Conservation (phyloP, 2,329 filamentous ascomycete genomes). For the Ophiostoma tasmaniense region DNA sequence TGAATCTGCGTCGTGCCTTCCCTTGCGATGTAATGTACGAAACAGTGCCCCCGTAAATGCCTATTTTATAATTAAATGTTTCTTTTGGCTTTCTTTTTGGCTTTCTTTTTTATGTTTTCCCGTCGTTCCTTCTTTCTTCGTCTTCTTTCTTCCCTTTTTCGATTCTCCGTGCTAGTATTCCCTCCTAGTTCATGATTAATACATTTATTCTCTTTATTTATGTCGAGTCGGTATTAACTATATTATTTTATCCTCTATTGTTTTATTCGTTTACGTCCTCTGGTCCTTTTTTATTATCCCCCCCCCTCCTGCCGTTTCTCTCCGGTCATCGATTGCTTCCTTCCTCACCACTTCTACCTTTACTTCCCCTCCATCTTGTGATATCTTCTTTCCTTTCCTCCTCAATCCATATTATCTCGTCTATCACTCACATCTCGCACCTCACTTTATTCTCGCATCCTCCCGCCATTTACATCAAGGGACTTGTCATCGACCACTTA, state of each 20-base stretch:
- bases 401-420: not conserved
- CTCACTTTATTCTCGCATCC: not conserved
- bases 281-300: constrained; percentile 2
- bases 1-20: constrained; percentile 3
- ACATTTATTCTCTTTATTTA: not conserved
- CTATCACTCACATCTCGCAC: not conserved
- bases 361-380: not conserved
- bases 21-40: not conserved
- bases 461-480: not conserved
- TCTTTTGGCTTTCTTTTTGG: not conserved
- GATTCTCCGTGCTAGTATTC: constrained; percentile 7
- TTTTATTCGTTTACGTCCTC: not conserved
- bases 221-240: not conserved
- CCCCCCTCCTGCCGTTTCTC: constrained; percentile 8
- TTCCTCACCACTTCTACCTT: constrained; percentile 2
- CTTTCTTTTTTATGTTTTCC: not conserved
- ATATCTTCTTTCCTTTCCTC: not conserved
- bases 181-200: constrained; percentile 1
- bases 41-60: constrained; percentile 1
- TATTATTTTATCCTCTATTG: constrained; percentile 6
- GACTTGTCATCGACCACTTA: not conserved
- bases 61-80: not conserved
- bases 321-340: constrained; percentile 1
- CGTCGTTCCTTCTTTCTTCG: constrained; percentile 4
- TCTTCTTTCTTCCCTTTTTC: constrained; percentile 8